phyloP scores from a whole-genome alignment of 768 basidiomycete species.

The Cystofilobasidium bisporidii region DNA sequence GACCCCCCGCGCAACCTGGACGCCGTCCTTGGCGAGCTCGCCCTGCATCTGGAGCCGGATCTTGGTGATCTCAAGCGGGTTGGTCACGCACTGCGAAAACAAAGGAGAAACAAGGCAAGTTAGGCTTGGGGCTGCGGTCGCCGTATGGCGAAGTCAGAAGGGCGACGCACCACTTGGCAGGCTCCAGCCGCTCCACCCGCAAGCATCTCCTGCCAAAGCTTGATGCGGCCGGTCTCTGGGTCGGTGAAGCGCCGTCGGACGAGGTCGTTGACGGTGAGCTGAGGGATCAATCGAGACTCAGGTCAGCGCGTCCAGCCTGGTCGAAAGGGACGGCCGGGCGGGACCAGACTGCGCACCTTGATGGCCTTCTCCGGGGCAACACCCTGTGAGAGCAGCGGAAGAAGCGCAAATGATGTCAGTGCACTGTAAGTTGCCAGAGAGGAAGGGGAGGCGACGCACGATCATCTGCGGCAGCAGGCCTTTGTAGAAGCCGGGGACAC shows the following conservation, averaged over 20 bases:
- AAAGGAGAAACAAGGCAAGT: slow-evolving; percentile 27
- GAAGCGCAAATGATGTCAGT: not conserved
- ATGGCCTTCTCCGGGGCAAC: slow-evolving; percentile 88
- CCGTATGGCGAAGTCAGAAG: not conserved
- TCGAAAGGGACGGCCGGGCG: too few species aligned
- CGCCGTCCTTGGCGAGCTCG: slow-evolving; percentile 79
- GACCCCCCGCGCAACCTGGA: slow-evolving; percentile 62
- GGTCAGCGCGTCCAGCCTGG: too few species aligned
- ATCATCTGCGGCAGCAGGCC: slow-evolving; percentile 90
- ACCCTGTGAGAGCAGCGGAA: slow-evolving; percentile 48
- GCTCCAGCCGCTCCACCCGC: slow-evolving; percentile 92
- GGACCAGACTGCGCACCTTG: slow-evolving; percentile 21
- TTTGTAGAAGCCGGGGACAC: slow-evolving; percentile 70
- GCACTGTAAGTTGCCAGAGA: too few species aligned
- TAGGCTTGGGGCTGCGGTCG: not conserved
- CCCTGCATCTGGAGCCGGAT: slow-evolving; percentile 93
- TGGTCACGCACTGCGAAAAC: slow-evolving; percentile 71
- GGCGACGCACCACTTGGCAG: slow-evolving; percentile 80
- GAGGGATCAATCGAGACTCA: not conserved
- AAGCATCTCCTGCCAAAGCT: slow-evolving; percentile 75
- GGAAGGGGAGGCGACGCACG: slow-evolving; percentile 43
- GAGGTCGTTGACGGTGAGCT: slow-evolving; percentile 90
- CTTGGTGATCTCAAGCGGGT: slow-evolving; percentile 56
- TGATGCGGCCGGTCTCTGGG: slow-evolving; percentile 90
- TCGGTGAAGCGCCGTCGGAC: slow-evolving; percentile 75